These are phyloP conservation scores for Neurospora sp. DNA, from an alignment of 495 filamentous ascomycete genomes.

Conservation along the genomic window DNA sequence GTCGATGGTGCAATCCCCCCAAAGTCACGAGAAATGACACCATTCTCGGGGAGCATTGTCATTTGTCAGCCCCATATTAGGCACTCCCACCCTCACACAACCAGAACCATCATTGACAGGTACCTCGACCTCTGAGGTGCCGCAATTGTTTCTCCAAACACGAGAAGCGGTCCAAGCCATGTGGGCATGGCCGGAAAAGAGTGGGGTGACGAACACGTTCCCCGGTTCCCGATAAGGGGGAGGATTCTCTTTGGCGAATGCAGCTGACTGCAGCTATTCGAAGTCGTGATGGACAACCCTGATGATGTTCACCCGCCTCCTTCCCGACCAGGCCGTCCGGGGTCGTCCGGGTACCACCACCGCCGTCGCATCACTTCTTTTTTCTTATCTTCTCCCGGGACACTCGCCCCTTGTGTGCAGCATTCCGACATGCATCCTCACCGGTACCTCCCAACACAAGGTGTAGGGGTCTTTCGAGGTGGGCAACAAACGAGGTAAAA, in stretches of 20 bases:
- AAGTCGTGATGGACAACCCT: background rate
- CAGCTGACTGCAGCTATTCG: background rate
- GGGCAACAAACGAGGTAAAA: background rate
- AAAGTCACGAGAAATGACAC: slow-evolving; percentile 33
- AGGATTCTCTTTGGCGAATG: slow-evolving; percentile 11
- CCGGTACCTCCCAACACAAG: background rate
- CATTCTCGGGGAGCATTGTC: slow-evolving; percentile 23
- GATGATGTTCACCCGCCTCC: background rate
- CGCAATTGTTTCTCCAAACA: background rate
- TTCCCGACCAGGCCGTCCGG: background rate
- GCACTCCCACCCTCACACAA: slow-evolving; percentile 3
- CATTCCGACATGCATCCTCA: background rate
- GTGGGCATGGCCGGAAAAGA: slow-evolving; percentile 7
- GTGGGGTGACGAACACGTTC: slow-evolving; percentile 7
- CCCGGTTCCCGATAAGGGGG: slow-evolving; percentile 20
- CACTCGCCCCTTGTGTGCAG: background rate
- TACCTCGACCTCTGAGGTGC: slow-evolving; percentile 11
- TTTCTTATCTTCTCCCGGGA: background rate
- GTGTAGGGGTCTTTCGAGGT: background rate
- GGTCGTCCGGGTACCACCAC: background rate
- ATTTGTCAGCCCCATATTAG: slow-evolving; percentile 29
- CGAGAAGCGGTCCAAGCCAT: slow-evolving; percentile 6
- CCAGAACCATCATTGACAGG: slow-evolving; percentile 6
- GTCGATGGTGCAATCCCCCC: slow-evolving; percentile 27
- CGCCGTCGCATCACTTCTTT: background rate